Base-by-base conservation (phyloP, 306 rosid species). In the Erythrophleum fordii region DNA sequence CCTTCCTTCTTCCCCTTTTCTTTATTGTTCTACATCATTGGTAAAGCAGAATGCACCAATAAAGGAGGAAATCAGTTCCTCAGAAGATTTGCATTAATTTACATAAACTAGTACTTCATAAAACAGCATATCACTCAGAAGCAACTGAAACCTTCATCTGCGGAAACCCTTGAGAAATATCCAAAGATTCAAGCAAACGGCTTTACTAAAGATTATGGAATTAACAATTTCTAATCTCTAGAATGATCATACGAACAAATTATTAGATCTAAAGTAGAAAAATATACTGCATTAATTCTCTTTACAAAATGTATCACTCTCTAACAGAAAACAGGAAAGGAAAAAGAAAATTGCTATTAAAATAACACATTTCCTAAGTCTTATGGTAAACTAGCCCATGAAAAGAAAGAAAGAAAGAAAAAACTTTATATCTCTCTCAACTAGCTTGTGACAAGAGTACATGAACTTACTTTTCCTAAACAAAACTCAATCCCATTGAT, bases 41-140 rank as follows among this genome's bases (percentile, higher is more conserved):
- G n/a, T 35, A 34, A 70, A 5, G 67, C 76, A 78, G 11, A 31
- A 75, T 56, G 35, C 64, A 81, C 37, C 44, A 22, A 73, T 6
- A 29, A 62, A 62, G 8, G 23, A 34, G 8, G 56, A 18, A 49
- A 51, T 65, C 2, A 37, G 28, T 25, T 65, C 28, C 66, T 65
- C 37, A 6, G 16, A 69, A 39, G 46, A 31, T 20, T 44, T 65
- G 48, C 65, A 65, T 77, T 64, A 31, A 77, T 34, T 62, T 23
- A 31, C 48, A 37, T 55, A 5, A 28, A 28, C 42, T 41, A 7
- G 8, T 48, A 41, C 44, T 5, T 5, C 14, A 46, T 17, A 48
- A 46, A 45, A 60, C 67, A 12, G 8, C 35, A 44, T 42, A 22
- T 69, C 28, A 69, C 35, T 45, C 59, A 46, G 18, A 64, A 64